phyloP scores from a whole-genome alignment of 257 asterid genomes.

The Solanum sejunctum region DNA sequence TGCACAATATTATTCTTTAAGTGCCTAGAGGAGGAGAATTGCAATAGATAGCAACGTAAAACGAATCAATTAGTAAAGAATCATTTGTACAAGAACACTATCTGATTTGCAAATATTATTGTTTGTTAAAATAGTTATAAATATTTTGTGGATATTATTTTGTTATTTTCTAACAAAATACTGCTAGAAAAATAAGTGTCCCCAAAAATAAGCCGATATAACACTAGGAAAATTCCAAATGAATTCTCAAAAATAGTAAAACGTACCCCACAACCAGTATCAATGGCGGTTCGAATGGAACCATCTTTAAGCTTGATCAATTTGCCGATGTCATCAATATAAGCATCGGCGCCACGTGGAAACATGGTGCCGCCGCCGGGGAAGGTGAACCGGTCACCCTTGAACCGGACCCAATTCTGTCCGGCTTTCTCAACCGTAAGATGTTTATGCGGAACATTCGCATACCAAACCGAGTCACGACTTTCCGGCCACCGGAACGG shows the following conservation, averaged over 20 bases:
- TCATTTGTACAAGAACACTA: neutral
- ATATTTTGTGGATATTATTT: neutral
- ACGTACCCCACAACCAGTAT: conserved; percentile 90
- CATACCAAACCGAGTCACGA: conserved; percentile 71
- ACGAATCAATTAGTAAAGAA: neutral
- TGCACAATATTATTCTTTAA: neutral
- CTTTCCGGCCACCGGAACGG: conserved; percentile 94
- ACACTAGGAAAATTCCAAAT: neutral
- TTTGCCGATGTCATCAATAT: conserved; percentile 76
- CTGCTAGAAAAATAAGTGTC: neutral
- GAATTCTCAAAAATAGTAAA: neutral
- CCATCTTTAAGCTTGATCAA: conserved; percentile 61
- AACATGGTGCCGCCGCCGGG: conserved; percentile 99
- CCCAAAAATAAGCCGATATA: neutral
- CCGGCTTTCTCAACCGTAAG: conserved; percentile 87
- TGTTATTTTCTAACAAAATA: neutral
- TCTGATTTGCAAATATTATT: neutral
- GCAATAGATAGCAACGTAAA: neutral
- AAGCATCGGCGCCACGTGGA: conserved; percentile 89
- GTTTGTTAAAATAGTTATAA: neutral
- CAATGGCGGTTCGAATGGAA: conserved; percentile 73
- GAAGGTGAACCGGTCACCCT: conserved; percentile 70
- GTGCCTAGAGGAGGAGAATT: neutral
- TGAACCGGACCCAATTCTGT: conserved; percentile 92
- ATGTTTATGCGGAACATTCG: conserved; percentile 93